Evolutionary conservation across 345 rosid genomes (phyloP), one percentile per base, ranked within the genome.

Genomic region (Mangifera indica): DNA sequence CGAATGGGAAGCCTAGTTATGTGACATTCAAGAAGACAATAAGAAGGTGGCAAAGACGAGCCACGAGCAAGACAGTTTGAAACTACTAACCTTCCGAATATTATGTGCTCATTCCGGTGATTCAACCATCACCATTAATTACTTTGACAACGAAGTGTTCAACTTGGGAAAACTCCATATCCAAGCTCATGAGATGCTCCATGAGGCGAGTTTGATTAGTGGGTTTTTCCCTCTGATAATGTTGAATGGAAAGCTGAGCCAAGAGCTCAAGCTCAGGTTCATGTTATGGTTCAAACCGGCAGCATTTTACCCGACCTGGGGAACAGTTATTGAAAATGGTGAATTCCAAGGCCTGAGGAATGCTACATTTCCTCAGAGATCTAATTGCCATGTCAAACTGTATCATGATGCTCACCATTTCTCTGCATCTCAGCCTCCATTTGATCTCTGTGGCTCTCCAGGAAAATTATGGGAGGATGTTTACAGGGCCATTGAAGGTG

Each of bases 271-370:
- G 63, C 85, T 91, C 5, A 85, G 91, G 82, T 81, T 87, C 77
- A 66, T 90, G 77, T 64, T 93, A 40, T 90, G 97, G 93, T 93
- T 90, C 77, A 93, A 86, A 79, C 94, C 96, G 20, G 97, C 94
- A 51, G 85, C 79, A 61, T 63, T 77, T 51, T 94, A 91, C 75
- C 87, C 76, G 1, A 83, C 79, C 22, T 91, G 98, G 96, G 60
- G 79, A 10, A 78, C 74, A 60, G 21, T 88, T 45, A 60, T 86
- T 6, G 44, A 46, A 9, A 68, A 58, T n/a, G 84, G 81, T 54
- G 79, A 83, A 54, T 90, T 84, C 73, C 77, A 83, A 53, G 94
- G 97, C n/a, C 74, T 90, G 6, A 79, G 77, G 37, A 88, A 88
- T 70, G 87, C 91, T n/a, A 76, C 86, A 29, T 91, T 91, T 76